Base-by-base conservation (phyloP, 2,329 filamentous ascomycete species). In the Talaromyces sp. region DNA sequence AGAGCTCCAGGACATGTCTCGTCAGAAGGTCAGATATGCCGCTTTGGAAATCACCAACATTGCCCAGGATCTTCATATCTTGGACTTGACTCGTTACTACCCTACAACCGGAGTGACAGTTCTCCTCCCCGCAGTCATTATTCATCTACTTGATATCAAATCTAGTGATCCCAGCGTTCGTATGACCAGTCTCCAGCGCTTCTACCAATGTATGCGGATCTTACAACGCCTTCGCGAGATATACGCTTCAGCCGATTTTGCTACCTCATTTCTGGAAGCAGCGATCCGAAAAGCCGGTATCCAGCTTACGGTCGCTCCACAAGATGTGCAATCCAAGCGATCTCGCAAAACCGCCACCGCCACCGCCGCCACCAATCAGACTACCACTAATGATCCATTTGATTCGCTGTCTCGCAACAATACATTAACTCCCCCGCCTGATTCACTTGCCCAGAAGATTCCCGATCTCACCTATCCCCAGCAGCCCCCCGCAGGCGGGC, bases 201-300 rank as follows among this genome's bases (percentile, higher is more conserved):
- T 96, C 77, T 88, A 88, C 63, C 88, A 91, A 69, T 97, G 93
- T 75, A 96, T 97, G 90, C 84, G 87, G 42, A 91, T 96, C 54
- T 89, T 97, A 80, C 87, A 91, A 69, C 88, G 87, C 58, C 81
- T 97, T 16, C 86, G 91, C 33, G 91, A 96, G 66, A 90, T 91
- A 27, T 97, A 97, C 66, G 87, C 91, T 0, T 91, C 92, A 0
- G 93, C 93, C n/a, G 92, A 97, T 71, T 96, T 94, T 65, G 91
- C 91, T n/a, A 93, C 90, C 1, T 90, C 90, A 2, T 97, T 97
- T 77, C 81, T 97, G n/a, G 90, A 96, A 69, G 91, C 91, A 1
- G 91, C 91, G 1, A 88, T 96, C 57, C 86, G 89, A 57, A 95
- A 96, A 76, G 90, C 90, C 8, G 86, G 89, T 51, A 91, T 94